A percentile compares a stretch with the other conserved stretches of the same genome.
phyloP scores from a whole-genome alignment of 306 rosid species.

The Inga leiocalycina region DNA sequence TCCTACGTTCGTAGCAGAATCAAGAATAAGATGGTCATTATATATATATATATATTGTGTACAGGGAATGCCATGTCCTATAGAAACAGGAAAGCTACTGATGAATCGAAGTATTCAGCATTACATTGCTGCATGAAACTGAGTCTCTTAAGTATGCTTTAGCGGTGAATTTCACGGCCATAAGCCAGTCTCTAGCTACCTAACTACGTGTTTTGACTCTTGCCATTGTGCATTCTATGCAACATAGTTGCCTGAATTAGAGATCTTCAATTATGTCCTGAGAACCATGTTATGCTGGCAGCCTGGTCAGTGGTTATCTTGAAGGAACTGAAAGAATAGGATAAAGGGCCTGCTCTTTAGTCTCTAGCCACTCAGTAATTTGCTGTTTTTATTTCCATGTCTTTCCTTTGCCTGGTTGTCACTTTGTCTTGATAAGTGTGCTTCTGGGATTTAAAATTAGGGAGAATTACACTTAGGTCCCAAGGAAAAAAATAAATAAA shows the following conservation, averaged over 20 bases:
- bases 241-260: neutral
- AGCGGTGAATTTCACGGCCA: neutral
- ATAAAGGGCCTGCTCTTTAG: neutral
- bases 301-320: neutral
- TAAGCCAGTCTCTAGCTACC: neutral
- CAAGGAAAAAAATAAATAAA: no score
- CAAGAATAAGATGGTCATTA: neutral
- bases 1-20: neutral
- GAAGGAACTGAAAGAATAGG: neutral
- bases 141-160: neutral
- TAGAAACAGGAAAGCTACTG: neutral
- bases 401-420: neutral
- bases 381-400: neutral
- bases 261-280: neutral
- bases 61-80: neutral
- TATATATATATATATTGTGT: neutral
- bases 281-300: neutral
- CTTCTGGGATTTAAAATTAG: neutral
- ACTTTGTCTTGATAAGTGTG: neutral
- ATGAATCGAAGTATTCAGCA: neutral
- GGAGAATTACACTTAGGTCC: no score
- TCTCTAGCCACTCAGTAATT: neutral
- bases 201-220: no score
- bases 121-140: neutral
- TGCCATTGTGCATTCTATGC: no score